Base-by-base conservation (phyloP, 1,284 basidiomycete genomes). In the Rhizoctonia solani region DNA sequence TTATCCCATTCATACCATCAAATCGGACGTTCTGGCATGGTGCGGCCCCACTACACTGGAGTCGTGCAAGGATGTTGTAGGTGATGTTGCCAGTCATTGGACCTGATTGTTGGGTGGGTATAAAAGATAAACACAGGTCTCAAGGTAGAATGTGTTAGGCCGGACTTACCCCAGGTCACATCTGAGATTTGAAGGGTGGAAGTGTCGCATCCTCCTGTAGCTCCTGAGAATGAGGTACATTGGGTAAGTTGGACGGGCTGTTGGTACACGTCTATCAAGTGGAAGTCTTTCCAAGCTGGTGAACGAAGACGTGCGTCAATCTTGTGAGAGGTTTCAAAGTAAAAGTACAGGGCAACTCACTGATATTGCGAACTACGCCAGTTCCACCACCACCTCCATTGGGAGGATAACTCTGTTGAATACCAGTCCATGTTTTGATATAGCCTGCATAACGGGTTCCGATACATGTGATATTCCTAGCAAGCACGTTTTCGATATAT, bases 351-450 rank as follows among this genome's bases (percentile, higher is more conserved):
- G 29, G 16, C 23, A 27, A 69, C 74, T 21, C 56, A 75, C 75
- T 73, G 42, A 75, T 69, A 25, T 61, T 50, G 4, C 58, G 58
- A 72, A 72, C 73, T 65, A 73, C 75, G 41, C 76, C 76, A 2
- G 72, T 63, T 4, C 76, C 76, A 6, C 76, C 76, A 0, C 76
- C 76, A n/a, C 76, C 76, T 71, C 74, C 75, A 56, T 77, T 78
- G 1, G 77, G 76, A 16, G 76, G 76, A 37, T 72, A 75, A 34
- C 71, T 72, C 50, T 76, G 72, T 63, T 75, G 70, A 23, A 75
- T 71, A 11, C 76, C 76, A 3, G 75, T 76, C 75, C 74, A 76
- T 14, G 74, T 75, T 66, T 75, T 75, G 49, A 75, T 71, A 50
- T 76, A 75, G 9, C 72, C 75, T 16, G 71, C 73, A 52, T 73